phyloP scores from a whole-genome alignment of 176 grass and related monocot genomes.

The Chloris gayana region DNA sequence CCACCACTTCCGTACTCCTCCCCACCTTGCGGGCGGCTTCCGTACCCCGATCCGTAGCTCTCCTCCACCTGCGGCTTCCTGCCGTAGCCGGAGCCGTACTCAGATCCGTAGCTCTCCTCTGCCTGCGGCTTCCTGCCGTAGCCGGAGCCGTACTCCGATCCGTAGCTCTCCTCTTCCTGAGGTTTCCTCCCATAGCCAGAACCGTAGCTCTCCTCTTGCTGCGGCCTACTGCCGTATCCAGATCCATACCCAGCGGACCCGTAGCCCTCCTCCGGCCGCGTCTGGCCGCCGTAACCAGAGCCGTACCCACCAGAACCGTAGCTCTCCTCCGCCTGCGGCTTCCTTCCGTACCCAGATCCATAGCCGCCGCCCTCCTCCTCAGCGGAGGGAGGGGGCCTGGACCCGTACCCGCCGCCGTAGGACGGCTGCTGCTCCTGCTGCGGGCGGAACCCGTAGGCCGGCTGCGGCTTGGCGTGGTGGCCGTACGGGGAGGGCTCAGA shows the following conservation, averaged over 20 bases:
- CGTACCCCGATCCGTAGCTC: conserved; percentile 40
- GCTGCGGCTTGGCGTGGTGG: conserved; percentile 58
- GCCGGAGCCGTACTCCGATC: conserved; percentile 15
- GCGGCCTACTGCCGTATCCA: conserved; percentile 15
- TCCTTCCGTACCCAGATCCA: conserved; percentile 41
- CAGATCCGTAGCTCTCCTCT: conserved; percentile 19
- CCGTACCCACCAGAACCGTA: conserved; percentile 26
- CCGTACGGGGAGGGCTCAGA: conserved; percentile 67
- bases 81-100: conserved; percentile 41
- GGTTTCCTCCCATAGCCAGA: conserved; percentile 34
- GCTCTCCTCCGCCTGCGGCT: not conserved
- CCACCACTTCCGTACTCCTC: conserved; percentile 42
- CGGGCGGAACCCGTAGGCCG: conserved; percentile 60
- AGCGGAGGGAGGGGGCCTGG: conserved; percentile 17
- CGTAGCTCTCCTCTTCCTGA: conserved; percentile 24
- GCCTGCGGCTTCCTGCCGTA: conserved; percentile 28
- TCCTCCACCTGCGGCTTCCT: conserved; percentile 41
- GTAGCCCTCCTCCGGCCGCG: conserved; percentile 19
- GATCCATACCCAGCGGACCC: conserved; percentile 36
- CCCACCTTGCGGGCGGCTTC: conserved; percentile 34
- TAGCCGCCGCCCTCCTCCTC: conserved; percentile 14
- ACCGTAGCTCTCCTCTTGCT: conserved; percentile 24
- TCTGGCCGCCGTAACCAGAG: conserved; percentile 5
- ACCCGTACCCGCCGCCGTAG: conserved; percentile 39
- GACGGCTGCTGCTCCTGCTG: conserved; percentile 54